These are phyloP conservation scores for Suillus bovinus DNA, from an alignment of 768 basidiomycete species.

Conservation along the genomic window DNA sequence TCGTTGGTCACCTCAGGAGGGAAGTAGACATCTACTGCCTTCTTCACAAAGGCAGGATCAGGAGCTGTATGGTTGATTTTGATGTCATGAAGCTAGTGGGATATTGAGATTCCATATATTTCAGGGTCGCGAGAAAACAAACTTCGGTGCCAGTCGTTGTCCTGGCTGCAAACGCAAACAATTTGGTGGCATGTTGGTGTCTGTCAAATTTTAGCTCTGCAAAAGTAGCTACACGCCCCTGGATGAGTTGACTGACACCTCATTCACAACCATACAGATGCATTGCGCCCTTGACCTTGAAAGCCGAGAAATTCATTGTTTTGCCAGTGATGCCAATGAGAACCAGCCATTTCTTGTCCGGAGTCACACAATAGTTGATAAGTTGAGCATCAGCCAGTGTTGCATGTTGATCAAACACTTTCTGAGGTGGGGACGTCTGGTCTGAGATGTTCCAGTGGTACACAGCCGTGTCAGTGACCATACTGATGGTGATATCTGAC, in stretches of 20 bases:
- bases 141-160: constrained; percentile 99
- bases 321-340: constrained; percentile 94
- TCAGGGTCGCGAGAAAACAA: constrained; percentile 21
- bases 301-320: constrained; percentile 88
- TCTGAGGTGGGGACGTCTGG: constrained; percentile 76
- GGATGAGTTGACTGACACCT: constrained; percentile 95
- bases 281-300: constrained; percentile 99
- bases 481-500: constrained; percentile 84
- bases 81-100: constrained; percentile 86
- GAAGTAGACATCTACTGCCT: constrained; percentile 99
- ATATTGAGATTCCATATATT: constrained; percentile 9
- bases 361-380: constrained; percentile 93
- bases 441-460: constrained; percentile 87
- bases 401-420: constrained; percentile 95
- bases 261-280: constrained; percentile 94
- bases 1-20: constrained; percentile 97
- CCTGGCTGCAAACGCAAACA: constrained; percentile 94
- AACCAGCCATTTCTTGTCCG: constrained; percentile 97
- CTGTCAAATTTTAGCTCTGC: constrained; percentile 91
- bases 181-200: constrained; percentile 78
- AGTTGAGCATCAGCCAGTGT: constrained; percentile 95
- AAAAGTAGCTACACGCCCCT: constrained; percentile 97
- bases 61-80: constrained; percentile 96
- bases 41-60: constrained; percentile 93
- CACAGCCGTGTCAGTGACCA: constrained; percentile 93